Percentiles rank a stretch among this genome's conserved stretches.
Conservation (phyloP, 352 stramenopile genomes). For the Phytophthora pseudosyringae region DNA sequence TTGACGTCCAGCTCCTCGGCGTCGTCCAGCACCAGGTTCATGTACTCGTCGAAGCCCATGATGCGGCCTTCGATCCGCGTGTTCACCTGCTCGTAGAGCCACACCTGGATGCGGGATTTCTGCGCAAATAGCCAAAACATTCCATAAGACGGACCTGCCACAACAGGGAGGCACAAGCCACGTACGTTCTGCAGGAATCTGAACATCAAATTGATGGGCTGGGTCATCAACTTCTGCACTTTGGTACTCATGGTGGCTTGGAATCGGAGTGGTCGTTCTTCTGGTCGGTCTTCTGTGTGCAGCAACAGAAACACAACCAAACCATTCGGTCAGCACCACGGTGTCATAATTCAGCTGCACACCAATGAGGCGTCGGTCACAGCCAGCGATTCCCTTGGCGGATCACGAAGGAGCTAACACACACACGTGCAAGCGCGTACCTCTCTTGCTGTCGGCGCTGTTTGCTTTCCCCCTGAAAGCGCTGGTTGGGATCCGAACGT, state of each 20-base stretch:
- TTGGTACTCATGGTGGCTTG: conserved; percentile 86
- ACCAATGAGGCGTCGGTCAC: not conserved
- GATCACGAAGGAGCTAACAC: not conserved
- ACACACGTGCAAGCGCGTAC: not conserved
- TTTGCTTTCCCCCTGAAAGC: conserved; percentile 32
- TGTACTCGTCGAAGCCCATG: conserved; percentile 99
- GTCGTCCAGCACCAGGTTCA: conserved; percentile 99
- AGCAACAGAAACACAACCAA: conserved; percentile 10
- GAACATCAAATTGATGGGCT: conserved; percentile 99
- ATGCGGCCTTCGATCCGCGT: conserved; percentile 99
- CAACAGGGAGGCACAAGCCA: conserved; percentile 7
- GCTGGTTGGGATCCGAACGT: conserved; percentile 34
- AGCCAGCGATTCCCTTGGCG: not conserved
- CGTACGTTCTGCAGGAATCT: conserved; percentile 96
- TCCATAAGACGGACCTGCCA: not conserved
- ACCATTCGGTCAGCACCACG: not conserved
- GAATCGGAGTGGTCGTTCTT: not conserved
- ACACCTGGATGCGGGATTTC: conserved; percentile 98
- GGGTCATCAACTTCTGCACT: conserved; percentile 99
- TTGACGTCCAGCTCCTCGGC: conserved; percentile 97
- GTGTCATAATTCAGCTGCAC: not conserved
- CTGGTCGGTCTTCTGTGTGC: conserved; percentile 23
- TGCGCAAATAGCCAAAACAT: conserved; percentile 32
- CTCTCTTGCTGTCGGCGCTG: conserved; percentile 5
- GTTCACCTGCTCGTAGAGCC: conserved; percentile 99